Conservation (phyloP, 768 basidiomycete species). For the Pulveroboletus sp. region DNA sequence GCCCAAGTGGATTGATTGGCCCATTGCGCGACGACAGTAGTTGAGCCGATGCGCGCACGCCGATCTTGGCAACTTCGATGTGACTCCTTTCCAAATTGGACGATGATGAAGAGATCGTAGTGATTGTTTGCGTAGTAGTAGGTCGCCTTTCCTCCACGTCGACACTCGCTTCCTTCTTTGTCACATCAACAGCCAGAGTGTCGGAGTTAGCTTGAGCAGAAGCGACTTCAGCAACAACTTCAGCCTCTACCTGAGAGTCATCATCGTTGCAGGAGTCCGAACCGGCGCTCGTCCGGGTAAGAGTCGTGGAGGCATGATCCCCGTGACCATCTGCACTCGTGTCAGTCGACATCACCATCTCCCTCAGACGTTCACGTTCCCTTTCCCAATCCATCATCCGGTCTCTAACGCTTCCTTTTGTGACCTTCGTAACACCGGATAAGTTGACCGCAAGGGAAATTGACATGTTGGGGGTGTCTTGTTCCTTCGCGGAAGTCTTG, state of each 20-base stretch:
- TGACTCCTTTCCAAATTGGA: constrained; percentile 26
- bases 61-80: constrained; percentile 30
- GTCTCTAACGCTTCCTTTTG: constrained; percentile 43
- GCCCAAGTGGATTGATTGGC: constrained; percentile 17
- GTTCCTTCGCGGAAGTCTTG: constrained; percentile 17
- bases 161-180: neutral
- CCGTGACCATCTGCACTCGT: constrained; percentile 41
- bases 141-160: constrained; percentile 5
- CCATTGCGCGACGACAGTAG: constrained; percentile 24
- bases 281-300: constrained; percentile 12
- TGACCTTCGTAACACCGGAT: constrained; percentile 11
- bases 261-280: constrained; percentile 26
- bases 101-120: constrained; percentile 17
- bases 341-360: constrained; percentile 64
- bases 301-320: constrained; percentile 31
- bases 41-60: constrained; percentile 28
- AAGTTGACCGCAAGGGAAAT: constrained; percentile 17
- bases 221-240: constrained; percentile 22
- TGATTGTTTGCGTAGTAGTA: constrained; percentile 10
- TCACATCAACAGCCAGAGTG: neutral
- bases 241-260: constrained; percentile 25
- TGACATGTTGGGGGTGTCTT: constrained; percentile 6
- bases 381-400: constrained; percentile 76
- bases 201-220: constrained; percentile 8
- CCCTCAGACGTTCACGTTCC: constrained; percentile 64